Evolutionary conservation across 2,329 filamentous ascomycete species (phyloP).

Genomic region (Corynespora cassiicola): DNA sequence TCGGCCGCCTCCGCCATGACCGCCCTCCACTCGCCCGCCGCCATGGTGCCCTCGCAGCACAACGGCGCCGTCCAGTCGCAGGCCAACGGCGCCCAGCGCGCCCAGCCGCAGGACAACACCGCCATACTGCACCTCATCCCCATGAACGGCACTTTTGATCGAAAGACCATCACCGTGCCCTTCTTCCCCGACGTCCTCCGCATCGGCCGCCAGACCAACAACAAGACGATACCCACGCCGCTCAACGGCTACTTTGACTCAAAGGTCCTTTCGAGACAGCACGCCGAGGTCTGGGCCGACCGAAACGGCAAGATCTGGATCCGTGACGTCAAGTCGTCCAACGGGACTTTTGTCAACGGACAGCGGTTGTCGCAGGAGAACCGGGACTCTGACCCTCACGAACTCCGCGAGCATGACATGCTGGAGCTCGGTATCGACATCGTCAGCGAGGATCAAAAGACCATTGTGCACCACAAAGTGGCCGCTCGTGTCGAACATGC

Average conservation of each 20-base stretch:
- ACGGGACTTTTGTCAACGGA: slow-evolving; percentile 97
- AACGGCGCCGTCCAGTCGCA: slow-evolving; percentile 66
- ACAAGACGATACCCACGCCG: slow-evolving; percentile 90
- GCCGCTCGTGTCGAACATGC: slow-evolving; percentile 96
- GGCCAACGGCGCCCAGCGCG: slow-evolving; percentile 62
- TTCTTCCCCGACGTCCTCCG: slow-evolving; percentile 92
- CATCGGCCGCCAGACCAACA: slow-evolving; percentile 96
- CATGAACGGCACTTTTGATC: slow-evolving; percentile 94
- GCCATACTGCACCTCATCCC: slow-evolving; percentile 87
- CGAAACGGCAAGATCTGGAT: slow-evolving; percentile 91
- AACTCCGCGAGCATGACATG: slow-evolving; percentile 88
- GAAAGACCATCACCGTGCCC: slow-evolving; percentile 93
- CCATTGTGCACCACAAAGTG: slow-evolving; percentile 97
- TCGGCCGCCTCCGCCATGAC: slow-evolving; percentile 69
- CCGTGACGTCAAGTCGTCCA: slow-evolving; percentile 96
- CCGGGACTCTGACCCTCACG: slow-evolving; percentile 93
- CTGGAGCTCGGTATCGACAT: slow-evolving; percentile 97
- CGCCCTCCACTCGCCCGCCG: slow-evolving; percentile 67
- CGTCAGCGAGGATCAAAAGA: slow-evolving; percentile 98
- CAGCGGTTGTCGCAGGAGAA: slow-evolving; percentile 90
- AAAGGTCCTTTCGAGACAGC: slow-evolving; percentile 93
- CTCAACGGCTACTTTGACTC: slow-evolving; percentile 97
- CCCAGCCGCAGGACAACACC: slow-evolving; percentile 63
- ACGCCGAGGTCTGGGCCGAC: slow-evolving; percentile 94
- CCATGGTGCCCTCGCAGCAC: slow-evolving; percentile 72